Evolutionary conservation across 352 stramenopile genomes (phyloP), one percentile per base, ranked within the genome.

Genomic region (Phytophthora palmivora): DNA sequence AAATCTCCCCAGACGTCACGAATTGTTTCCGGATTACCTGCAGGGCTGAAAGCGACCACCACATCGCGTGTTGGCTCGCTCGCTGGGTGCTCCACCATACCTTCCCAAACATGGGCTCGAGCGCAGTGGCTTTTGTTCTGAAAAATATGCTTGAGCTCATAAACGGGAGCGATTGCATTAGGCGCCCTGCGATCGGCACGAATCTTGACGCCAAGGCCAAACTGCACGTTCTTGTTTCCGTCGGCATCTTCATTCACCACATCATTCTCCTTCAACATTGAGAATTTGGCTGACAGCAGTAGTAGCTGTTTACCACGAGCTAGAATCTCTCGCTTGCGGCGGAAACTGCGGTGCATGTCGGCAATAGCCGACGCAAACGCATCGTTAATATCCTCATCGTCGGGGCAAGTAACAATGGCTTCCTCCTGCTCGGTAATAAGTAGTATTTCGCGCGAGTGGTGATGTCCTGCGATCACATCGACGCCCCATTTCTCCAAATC

Each of bases 161-260:
- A 95, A 12, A 93, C 72, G 1, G 85, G 77, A 2, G 77, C 68
- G 21, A 76, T 68, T n/a, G 68, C 66, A 43, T 70, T 72, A 18
- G 63, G 48, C 16, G 70, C 70, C 16, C 80, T 75, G 0, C 82
- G 77, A 58, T 94, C 84, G 11, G 79, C 80, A 43, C 82, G 76
- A 46, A 94, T 94, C 53, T 87, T 87, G 28, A 95, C 80, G 32
- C 87, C 87, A 12, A 73, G 70, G 28, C 87, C 86, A 50, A 94
- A 95, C 65, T 87, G 82, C 36, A 94, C 83, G 55, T 94, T 94
- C 68, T 93, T 95, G 76, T 94, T 94, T 45, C 87, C 87, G 3
- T 91, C 64, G 1, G 87, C 87, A 57, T 95, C 87, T 68, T 91
- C 84, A 51, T 94, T 95, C 37, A 95, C 76, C n/a, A 92, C 46